These are phyloP conservation scores for Corynascus novoguineensis DNA, from an alignment of 495 filamentous ascomycete species.

Conservation along the genomic window DNA sequence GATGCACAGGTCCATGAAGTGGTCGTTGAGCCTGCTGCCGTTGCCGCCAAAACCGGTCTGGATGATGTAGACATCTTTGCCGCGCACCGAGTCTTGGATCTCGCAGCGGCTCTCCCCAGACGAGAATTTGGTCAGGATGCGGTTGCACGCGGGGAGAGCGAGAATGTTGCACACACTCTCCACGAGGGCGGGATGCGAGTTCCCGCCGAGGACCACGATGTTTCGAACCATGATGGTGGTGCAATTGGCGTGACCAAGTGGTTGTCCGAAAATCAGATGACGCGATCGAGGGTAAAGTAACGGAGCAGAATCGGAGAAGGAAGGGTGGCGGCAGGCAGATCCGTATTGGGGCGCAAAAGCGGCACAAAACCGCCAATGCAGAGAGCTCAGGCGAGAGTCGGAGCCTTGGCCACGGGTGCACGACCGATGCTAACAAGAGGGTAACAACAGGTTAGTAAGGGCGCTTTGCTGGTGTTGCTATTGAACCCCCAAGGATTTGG, in stretches of 20 bases:
- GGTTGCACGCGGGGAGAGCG: conserved; percentile 75
- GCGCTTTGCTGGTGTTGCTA: neutral
- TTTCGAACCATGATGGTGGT: conserved; percentile 79
- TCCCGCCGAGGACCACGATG: conserved; percentile 90
- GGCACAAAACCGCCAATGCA: conserved; percentile 9
- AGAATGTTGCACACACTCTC: conserved; percentile 82
- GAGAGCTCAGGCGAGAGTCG: neutral
- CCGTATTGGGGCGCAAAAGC: conserved; percentile 6
- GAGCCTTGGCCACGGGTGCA: neutral
- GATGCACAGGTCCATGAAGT: conserved; percentile 93
- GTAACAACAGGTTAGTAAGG: neutral
- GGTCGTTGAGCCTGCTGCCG: conserved; percentile 64
- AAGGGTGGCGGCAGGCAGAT: conserved; percentile 10
- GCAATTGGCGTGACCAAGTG: conserved; percentile 29
- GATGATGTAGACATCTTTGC: conserved; percentile 97
- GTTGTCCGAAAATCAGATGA: conserved; percentile 3
- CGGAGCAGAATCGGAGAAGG: conserved; percentile 2
- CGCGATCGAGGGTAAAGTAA: conserved; percentile 14
- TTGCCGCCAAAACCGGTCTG: conserved; percentile 62
- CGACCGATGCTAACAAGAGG: neutral
- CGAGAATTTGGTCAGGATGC: conserved; percentile 85
- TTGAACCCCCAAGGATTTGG: neutral
- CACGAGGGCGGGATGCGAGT: conserved; percentile 85
- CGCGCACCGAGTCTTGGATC: conserved; percentile 91
- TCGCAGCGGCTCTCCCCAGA: conserved; percentile 93